Percentiles rank a stretch among this genome's conserved stretches.
phyloP scores from a whole-genome alignment of 306 rosid species.

The Arachis stenosperma region DNA sequence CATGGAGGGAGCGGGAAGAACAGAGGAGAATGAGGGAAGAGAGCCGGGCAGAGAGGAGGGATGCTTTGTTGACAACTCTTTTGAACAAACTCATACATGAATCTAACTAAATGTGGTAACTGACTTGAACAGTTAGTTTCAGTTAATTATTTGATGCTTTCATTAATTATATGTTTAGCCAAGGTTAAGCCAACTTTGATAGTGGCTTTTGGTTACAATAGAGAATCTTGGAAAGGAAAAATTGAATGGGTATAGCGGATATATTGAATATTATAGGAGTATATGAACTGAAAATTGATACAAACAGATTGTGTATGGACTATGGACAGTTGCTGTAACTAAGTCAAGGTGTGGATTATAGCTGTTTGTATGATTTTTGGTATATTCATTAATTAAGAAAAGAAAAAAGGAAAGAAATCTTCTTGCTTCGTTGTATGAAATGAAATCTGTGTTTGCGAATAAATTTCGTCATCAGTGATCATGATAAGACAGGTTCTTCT shows the following conservation, averaged over 20 bases:
- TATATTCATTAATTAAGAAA: background rate
- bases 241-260: conserved; percentile 12
- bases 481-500: background rate
- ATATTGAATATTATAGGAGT: conserved; percentile 31
- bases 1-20: conserved; percentile 94
- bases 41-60: conserved; percentile 75
- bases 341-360: conserved; percentile 16
- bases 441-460: background rate
- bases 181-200: conserved; percentile 28
- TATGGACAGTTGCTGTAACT: conserved; percentile 33
- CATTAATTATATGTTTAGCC: conserved; percentile 35
- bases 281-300: conserved; percentile 36
- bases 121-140: conserved; percentile 21
- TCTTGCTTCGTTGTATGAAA: conserved; percentile 2
- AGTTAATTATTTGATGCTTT: conserved; percentile 37
- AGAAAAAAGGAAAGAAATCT: background rate
- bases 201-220: conserved; percentile 30
- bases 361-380: conserved; percentile 22
- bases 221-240: conserved; percentile 32
- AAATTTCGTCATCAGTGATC: background rate
- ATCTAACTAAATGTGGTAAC: conserved; percentile 43
- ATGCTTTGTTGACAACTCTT: conserved; percentile 75
- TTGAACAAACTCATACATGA: conserved; percentile 69
- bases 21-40: conserved; percentile 83
- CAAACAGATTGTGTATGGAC: conserved; percentile 21